A percentile compares a stretch with the other conserved stretches of the same genome.
These are phyloP conservation scores for Puccinia brachypodii DNA, from an alignment of 1,284 basidiomycete genomes.

Conservation along the genomic window DNA sequence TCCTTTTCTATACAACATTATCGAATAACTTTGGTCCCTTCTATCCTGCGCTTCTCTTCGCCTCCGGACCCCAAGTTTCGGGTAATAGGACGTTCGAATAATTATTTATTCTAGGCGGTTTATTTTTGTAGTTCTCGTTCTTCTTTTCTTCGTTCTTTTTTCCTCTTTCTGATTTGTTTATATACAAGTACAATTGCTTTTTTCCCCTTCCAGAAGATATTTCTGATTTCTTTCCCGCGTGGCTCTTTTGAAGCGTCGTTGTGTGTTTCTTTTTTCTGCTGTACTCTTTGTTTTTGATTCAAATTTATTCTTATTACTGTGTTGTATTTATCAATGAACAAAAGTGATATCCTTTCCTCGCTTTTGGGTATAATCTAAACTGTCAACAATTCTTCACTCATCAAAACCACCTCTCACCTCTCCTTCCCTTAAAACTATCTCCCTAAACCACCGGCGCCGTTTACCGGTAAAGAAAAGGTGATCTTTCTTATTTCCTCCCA, in stretches of 20 bases:
- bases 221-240: too few relatives aligned
- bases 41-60: neutral
- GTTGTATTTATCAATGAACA: conserved; percentile 2
- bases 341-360: neutral
- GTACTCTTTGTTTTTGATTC: neutral
- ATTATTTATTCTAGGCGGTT: neutral
- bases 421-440: too few relatives aligned
- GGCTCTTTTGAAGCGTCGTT: neutral
- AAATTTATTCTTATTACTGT: neutral
- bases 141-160: too few relatives aligned
- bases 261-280: too few relatives aligned
- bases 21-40: neutral
- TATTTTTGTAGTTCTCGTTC: too few relatives aligned
- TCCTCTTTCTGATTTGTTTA: too few relatives aligned
- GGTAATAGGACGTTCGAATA: neutral
- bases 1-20: neutral
- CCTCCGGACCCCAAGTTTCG: neutral
- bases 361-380: neutral
- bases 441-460: too few relatives aligned
- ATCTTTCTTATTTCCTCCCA: too few relatives aligned
- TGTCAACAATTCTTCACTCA: neutral
- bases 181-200: too few relatives aligned
- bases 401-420: neutral
- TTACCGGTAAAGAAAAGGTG: too few relatives aligned
- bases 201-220: too few relatives aligned